Base-by-base conservation (phyloP, 495 filamentous ascomycete genomes). In the Neurospora discreta region DNA sequence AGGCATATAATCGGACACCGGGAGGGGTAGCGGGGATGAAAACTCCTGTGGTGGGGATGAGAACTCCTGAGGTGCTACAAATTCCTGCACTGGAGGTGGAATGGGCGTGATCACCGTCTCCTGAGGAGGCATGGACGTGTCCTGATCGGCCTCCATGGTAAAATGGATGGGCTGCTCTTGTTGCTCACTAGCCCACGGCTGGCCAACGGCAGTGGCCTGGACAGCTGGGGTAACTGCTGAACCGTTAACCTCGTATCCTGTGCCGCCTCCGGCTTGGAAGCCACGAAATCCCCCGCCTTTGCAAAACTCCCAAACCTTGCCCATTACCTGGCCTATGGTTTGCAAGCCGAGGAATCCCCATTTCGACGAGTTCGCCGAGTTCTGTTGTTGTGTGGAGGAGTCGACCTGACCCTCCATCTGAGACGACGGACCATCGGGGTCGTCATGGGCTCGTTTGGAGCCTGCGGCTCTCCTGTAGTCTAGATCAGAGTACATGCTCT, bases 281-380 rank as follows among this genome's bases (percentile, higher is more conserved):
- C 94, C 94, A 68, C 85, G 83, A 77, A 97, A 94, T 0, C 90
- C 87, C 11, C 88, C 87, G 1, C 84, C 83, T 76, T 85, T 91
- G 84, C 93, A 95, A 73, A 96, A 93, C 76, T 93, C 87, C 84
- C 91, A 92, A 10, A 95, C 89, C 78, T 90, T 94, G 8, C 92
- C 92, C 9, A 93, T 89, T 36, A 91, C 87, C 40, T 84, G 81
- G 13, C 86, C 85, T 68, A 86, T 78, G 9, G 84, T 82, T 38
- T 78, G 76, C 18, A 85, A 71, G 42, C 82, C 82, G 39, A 83
- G 76, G 38, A 80, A 80, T 18, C 81, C 84, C 86, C 86, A 88
- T 68, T 81, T 81, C 42, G 71, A 69, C 68, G 73, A 68, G 38
- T 38, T 65, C 15, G 71, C 13, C 13, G 65, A 41, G 68, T 70